Evolutionary conservation across 306 rosid genomes (phyloP).

Genomic region (Morella rubra): DNA sequence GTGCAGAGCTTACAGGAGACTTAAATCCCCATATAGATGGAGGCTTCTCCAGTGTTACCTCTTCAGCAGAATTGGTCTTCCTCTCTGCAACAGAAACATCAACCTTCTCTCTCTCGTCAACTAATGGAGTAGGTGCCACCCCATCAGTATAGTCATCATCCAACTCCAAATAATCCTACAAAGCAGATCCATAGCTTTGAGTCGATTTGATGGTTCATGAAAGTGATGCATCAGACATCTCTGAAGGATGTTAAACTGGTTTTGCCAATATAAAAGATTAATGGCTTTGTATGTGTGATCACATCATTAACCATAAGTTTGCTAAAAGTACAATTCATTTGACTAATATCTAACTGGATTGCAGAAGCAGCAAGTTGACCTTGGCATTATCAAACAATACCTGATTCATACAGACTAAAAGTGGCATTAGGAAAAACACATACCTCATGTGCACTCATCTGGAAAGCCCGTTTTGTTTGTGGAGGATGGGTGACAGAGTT

Average conservation of each 20-base stretch:
- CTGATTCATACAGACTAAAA: not conserved
- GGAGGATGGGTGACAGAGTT: slow-evolving; percentile 37
- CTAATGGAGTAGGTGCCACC: slow-evolving; percentile 28
- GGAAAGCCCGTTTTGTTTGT: slow-evolving; percentile 62
- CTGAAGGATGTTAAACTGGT: not conserved
- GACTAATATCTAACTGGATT: not conserved
- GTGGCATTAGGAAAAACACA: slow-evolving; percentile 21
- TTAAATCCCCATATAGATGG: slow-evolving; percentile 31
- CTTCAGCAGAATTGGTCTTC: slow-evolving; percentile 32
- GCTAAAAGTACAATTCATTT: not conserved
- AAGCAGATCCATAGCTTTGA: not conserved
- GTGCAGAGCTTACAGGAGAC: slow-evolving; percentile 26
- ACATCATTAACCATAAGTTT: not conserved
- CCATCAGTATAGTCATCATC: slow-evolving; percentile 64
- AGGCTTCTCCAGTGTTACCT: slow-evolving; percentile 31
- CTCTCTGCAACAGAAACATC: slow-evolving; percentile 32
- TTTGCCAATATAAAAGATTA: not conserved
- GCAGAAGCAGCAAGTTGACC: not conserved
- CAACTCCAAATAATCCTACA: slow-evolving; percentile 71
- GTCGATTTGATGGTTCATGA: not conserved
- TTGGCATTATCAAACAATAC: not conserved
- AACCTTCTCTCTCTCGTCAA: slow-evolving; percentile 39
- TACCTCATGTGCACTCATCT: slow-evolving; percentile 95
- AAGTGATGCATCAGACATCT: not conserved
- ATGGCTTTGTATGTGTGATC: not conserved